Base-by-base conservation (phyloP, 2,329 filamentous ascomycete species). In the Beauveria asiatica region DNA sequence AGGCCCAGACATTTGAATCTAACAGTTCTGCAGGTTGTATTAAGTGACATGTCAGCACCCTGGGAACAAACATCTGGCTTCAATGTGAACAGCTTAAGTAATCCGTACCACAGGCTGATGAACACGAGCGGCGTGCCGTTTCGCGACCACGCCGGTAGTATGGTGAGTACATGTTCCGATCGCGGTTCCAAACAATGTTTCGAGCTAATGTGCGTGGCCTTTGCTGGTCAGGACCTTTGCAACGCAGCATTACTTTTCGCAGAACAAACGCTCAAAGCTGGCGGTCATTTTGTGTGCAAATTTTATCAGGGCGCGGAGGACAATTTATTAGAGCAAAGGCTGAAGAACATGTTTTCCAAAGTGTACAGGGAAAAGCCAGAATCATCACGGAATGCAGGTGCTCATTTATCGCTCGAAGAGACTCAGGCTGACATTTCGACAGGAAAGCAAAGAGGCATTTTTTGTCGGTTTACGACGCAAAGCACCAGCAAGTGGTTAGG, bases 21-120 rank as follows among this genome's bases (percentile, higher is more conserved):
- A 57, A 72, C 57, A 19, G 39, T 3, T 42, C 21, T 52, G 30
- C 64, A 85, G 82, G 84, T 99, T 70, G 90, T 99, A 72, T 79
- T 99, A 72, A 96, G 91, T 85, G 94, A 99, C 83, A 99, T 99
- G 94, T 99, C 87, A 84, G 93, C 82, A 82, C 92, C 94, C 88
- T 97, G 92, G 92, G 81, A 85, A 69, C 89, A 90, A 78, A 89
- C 83, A 57, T 80, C 81, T 70, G 88, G 87, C 70, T 92, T 89
- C 78, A 87, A 84, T 78, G 87, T 89, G 79, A 91, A 85, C 78
- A 96, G 87, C 80, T 83, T 97, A 84, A 96, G 87, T 93, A 89
- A 94, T 84, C 91, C 92, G 65, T 94, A 95, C 85, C 74, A 77
- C 82, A 99, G 94, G 94, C 88, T 99, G 88, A 96, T 97, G 92